Percentiles rank a stretch among this genome's conserved stretches.
Conservation (phyloP, 2,329 filamentous ascomycete species). For the Venturiaceae sp. region DNA sequence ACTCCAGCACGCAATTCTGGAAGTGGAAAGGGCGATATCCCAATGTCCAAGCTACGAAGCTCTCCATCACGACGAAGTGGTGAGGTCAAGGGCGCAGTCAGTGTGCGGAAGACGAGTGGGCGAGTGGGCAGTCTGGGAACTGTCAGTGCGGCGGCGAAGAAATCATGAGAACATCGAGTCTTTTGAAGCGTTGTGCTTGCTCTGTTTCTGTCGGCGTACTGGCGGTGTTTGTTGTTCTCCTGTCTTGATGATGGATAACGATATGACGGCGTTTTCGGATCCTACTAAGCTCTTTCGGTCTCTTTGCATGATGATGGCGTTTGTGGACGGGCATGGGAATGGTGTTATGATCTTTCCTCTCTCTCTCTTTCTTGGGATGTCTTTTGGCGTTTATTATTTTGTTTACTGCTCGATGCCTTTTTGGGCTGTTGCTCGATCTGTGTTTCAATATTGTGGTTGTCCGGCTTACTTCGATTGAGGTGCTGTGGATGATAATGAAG, state of each 20-base stretch:
- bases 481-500: too few species aligned
- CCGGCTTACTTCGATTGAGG: too few species aligned
- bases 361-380: too few species aligned
- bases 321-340: neutral
- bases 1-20: constrained; percentile 28
- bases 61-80: constrained; percentile 32
- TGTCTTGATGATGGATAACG: neutral
- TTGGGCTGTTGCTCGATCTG: too few species aligned
- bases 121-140: constrained; percentile 37
- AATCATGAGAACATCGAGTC: neutral
- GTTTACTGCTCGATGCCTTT: too few species aligned
- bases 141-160: neutral
- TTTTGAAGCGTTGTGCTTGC: neutral
- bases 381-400: too few species aligned
- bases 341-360: neutral
- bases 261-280: too few species aligned
- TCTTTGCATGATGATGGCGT: neutral
- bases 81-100: constrained; percentile 13
- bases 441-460: too few species aligned
- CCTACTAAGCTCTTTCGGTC: too few species aligned
- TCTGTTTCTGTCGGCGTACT: neutral
- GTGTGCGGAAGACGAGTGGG: constrained; percentile 41
- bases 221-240: neutral
- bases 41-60: constrained; percentile 31
- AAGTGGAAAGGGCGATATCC: constrained; percentile 27